Conservation (phyloP, 768 basidiomycete genomes). For the Termitomyces sp. region DNA sequence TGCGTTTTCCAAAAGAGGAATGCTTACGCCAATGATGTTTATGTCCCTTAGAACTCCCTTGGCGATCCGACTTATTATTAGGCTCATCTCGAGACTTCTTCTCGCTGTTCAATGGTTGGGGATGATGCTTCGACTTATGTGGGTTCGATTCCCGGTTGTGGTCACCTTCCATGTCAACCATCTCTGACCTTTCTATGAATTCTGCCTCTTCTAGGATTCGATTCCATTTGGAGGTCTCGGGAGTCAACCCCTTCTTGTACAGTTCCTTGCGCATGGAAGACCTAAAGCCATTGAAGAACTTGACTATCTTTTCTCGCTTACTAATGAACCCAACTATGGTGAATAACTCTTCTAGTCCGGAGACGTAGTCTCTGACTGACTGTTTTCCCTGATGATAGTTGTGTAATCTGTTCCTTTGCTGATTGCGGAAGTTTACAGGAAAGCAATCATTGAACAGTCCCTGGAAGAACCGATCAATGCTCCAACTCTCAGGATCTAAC, state of each 20-base stretch:
- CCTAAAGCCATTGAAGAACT: background rate
- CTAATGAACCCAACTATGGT: background rate
- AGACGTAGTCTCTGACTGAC: background rate
- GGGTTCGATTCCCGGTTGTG: too few relatives aligned
- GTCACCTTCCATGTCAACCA: too few relatives aligned
- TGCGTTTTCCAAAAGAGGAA: too few relatives aligned
- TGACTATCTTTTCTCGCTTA: background rate
- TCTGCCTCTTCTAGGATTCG: too few relatives aligned
- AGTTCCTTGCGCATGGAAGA: background rate
- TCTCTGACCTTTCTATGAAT: too few relatives aligned
- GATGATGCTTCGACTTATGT: too few relatives aligned
- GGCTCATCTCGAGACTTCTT: background rate
- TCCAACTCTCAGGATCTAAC: background rate
- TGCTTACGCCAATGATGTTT: too few relatives aligned
- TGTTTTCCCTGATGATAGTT: background rate
- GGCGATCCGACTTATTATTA: background rate
- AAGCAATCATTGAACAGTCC: background rate
- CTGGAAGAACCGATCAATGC: background rate
- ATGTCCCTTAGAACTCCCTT: too few relatives aligned
- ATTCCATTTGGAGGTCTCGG: too few relatives aligned
- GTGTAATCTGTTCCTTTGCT: background rate
- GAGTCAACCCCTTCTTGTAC: background rate
- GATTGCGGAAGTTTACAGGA: background rate
- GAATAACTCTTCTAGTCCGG: background rate
- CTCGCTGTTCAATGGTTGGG: too few relatives aligned